These are phyloP conservation scores for Oehlia diaphana DNA, from an alignment of 192 early-diverging fungal species.

Conservation along the genomic window DNA sequence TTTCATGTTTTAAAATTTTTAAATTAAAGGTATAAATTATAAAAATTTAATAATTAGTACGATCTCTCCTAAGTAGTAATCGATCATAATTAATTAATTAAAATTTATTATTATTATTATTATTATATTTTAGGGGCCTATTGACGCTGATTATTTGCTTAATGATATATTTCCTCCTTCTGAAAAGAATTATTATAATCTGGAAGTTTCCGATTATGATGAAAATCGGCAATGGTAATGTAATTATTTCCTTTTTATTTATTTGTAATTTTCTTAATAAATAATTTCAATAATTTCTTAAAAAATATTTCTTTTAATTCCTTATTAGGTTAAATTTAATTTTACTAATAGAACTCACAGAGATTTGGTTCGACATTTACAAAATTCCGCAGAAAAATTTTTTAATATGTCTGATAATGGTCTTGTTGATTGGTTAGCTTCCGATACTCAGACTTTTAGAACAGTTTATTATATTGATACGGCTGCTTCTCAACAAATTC, in stretches of 20 bases:
- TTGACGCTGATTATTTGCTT: background rate
- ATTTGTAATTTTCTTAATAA: background rate
- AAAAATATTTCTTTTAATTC: background rate
- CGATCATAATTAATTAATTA: background rate
- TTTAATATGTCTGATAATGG: background rate
- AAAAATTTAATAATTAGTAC: background rate
- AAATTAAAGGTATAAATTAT: background rate
- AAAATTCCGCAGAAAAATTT: background rate
- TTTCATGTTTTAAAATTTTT: constrained; percentile 1
- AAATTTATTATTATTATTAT: background rate
- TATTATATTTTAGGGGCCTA: background rate
- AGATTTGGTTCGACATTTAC: background rate
- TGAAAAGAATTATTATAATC: background rate
- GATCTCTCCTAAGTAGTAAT: no score
- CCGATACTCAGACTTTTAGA: background rate
- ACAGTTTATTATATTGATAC: background rate
- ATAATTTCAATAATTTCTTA: background rate
- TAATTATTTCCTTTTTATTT: no score
- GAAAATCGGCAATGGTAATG: background rate
- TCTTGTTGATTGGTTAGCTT: background rate
- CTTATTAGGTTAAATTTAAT: background rate
- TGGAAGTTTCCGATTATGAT: background rate
- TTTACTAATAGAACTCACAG: background rate
- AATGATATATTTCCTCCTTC: background rate
- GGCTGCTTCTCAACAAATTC: background rate